Evolutionary conservation across 2,329 filamentous ascomycete genomes (phyloP).

Genomic region (Pseudogymnoascus sp.): DNA sequence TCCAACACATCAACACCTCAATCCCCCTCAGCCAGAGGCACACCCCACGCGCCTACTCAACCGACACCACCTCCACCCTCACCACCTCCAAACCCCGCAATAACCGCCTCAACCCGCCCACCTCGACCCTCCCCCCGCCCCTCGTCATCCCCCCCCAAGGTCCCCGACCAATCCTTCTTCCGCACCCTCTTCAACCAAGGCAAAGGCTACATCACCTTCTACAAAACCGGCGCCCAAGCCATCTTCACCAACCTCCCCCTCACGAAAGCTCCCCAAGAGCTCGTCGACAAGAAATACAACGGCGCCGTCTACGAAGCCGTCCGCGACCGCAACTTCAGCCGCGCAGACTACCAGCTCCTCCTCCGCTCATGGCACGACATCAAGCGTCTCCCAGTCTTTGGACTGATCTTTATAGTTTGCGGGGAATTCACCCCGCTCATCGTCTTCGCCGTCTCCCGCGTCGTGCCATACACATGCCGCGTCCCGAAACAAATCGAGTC

Average conservation of each 20-base stretch:
- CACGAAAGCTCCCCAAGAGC: slow-evolving; percentile 38
- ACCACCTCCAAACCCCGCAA: slow-evolving; percentile 18
- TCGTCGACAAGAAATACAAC: slow-evolving; percentile 37
- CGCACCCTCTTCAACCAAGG: slow-evolving; percentile 37
- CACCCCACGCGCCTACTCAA: slow-evolving; percentile 39
- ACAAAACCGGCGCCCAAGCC: slow-evolving; percentile 75
- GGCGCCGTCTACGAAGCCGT: slow-evolving; percentile 28
- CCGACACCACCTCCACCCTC: slow-evolving; percentile 27
- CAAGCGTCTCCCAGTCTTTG: slow-evolving; percentile 72
- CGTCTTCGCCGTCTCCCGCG: slow-evolving; percentile 59
- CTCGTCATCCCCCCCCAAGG: slow-evolving; percentile 54
- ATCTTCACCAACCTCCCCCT: slow-evolving; percentile 59
- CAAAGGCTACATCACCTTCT: slow-evolving; percentile 74
- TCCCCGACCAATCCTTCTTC: slow-evolving; percentile 37
- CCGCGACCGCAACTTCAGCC: slow-evolving; percentile 39
- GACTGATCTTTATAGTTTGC: slow-evolving; percentile 64
- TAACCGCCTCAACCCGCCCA: slow-evolving; percentile 61
- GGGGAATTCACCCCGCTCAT: slow-evolving; percentile 83
- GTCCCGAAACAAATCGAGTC: slow-evolving; percentile 68
- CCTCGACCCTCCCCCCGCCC: slow-evolving; percentile 62
- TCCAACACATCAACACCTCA: slow-evolving; percentile 31
- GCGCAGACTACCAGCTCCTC: slow-evolving; percentile 65
- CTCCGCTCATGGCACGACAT: slow-evolving; percentile 64
- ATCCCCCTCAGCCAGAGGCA: slow-evolving; percentile 34
- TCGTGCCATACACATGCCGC: slow-evolving; percentile 76